phyloP scores from a whole-genome alignment of 129 eudicot genomes.

The Lactuca sativa region DNA sequence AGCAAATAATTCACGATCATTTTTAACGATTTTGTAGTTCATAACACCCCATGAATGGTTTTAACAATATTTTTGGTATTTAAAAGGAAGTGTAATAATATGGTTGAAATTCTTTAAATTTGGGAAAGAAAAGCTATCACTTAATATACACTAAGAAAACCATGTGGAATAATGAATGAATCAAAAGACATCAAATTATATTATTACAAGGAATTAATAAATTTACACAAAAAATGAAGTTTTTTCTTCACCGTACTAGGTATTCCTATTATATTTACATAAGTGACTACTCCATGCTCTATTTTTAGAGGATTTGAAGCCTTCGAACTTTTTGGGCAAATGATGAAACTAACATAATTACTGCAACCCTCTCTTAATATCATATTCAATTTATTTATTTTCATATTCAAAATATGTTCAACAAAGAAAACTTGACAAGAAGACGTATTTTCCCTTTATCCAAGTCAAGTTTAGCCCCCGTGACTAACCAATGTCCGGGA shows the following conservation, averaged over 20 bases:
- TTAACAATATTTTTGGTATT: too few relatives aligned
- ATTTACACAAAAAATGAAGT: slow-evolving; percentile 13
- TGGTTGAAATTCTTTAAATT: too few relatives aligned
- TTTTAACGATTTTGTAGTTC: not conserved
- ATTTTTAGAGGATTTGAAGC: not conserved
- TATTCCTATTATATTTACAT: slow-evolving; percentile 24
- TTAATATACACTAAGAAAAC: not conserved
- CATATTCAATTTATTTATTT: not conserved
- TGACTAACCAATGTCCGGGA: slow-evolving; percentile 94
- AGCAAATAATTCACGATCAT: too few relatives aligned
- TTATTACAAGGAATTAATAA: slow-evolving; percentile 7
- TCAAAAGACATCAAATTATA: not conserved
- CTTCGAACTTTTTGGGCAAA: slow-evolving; percentile 13
- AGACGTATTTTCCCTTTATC: slow-evolving; percentile 72
- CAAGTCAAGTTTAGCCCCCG: slow-evolving; percentile 77
- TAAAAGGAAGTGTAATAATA: too few relatives aligned
- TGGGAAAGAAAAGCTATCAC: too few relatives aligned
- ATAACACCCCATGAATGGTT: too few relatives aligned
- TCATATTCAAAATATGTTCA: slow-evolving; percentile 43
- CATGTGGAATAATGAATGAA: not conserved
- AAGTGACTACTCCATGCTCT: not conserved
- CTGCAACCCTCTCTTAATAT: not conserved
- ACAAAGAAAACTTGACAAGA: slow-evolving; percentile 72
- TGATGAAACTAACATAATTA: slow-evolving; percentile 7
- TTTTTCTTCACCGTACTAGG: slow-evolving; percentile 7